Conservation (phyloP, 768 basidiomycete genomes). For the Macrolepiota albuminosa region DNA sequence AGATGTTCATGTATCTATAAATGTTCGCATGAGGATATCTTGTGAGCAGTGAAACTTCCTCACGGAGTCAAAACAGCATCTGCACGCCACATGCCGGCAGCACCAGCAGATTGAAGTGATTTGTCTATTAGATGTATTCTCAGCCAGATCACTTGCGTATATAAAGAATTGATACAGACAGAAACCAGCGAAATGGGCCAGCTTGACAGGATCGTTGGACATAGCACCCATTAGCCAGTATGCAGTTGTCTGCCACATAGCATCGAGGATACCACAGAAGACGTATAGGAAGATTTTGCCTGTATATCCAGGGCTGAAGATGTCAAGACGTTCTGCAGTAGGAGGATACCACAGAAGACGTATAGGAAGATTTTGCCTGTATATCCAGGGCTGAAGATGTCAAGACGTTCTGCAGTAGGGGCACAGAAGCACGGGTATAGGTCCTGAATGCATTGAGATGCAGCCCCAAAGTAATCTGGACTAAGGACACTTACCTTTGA, state of each 20-base stretch:
- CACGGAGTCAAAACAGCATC: conserved; percentile 61
- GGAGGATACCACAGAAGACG: conserved; percentile 66
- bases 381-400: conserved; percentile 54
- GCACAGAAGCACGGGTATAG: conserved; percentile 55
- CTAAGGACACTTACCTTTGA: conserved; percentile 48
- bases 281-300: conserved; percentile 61
- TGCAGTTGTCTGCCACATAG: conserved; percentile 82
- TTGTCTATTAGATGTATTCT: conserved; percentile 42
- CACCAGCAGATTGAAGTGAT: conserved; percentile 73
- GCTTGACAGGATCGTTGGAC: conserved; percentile 77
- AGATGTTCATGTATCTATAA: conserved; percentile 61
- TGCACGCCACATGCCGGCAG: conserved; percentile 67
- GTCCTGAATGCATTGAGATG: conserved; percentile 20
- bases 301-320: conserved; percentile 50
- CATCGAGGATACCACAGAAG: conserved; percentile 70
- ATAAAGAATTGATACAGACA: conserved; percentile 42
- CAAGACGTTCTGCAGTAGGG: conserved; percentile 41
- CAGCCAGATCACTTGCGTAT: neutral
- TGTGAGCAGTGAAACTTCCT: conserved; percentile 21
- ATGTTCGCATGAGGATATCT: neutral
- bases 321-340: conserved; percentile 48
- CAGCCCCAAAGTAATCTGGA: neutral
- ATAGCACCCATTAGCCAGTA: conserved; percentile 87
- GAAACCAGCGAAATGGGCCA: conserved; percentile 78
- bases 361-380: conserved; percentile 57